Base-by-base conservation (phyloP, 2,329 filamentous ascomycete genomes). In the Fusarium duplospermum region DNA sequence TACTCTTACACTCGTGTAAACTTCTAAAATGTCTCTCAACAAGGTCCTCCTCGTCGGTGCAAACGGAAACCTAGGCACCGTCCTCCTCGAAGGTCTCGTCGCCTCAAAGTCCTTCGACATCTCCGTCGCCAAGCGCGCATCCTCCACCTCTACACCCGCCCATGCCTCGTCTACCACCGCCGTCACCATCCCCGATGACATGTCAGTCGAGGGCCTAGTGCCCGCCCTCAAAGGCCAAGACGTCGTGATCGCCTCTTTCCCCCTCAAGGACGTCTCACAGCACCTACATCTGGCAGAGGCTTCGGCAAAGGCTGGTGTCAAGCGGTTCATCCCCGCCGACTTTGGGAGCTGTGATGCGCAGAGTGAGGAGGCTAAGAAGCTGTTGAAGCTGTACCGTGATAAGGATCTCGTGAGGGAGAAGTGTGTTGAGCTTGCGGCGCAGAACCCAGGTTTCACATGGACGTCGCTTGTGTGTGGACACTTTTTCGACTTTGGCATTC, bases 311-410 rank as follows among this genome's bases (percentile, higher is more conserved):
- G 90, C 89, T 6, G 89, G 90, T 24, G 89, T 93, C 3, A 86
- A 89, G 72, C 86, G 89, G 29, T 91, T 91, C 82, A 84, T 93
- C 45, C 90, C 90, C 3, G 88, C 88, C 16, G 90, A 93, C 73
- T 93, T 87, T 68, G 84, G 84, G 36, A 78, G 80, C 71, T 83
- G 81, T 60, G 82, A 83, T 67, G 81, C 82, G 1, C 75, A 78
- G 50, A 79, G 75, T n/a, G 81, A 81, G 29, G 80, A 85, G 73
- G 77, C 81, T 0, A 80, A 79, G 67, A 75, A 77, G 24, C 68
- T 81, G 4, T 67, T 83, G 22, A 76, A 78, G 64, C 75, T 83
- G 1, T 83, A 83, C 64, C 78, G 81, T 14, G 80, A 81, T 61
- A 83, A 83, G 77, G 77, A 78, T 13, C 63, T 73, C 10, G 82